Percentiles rank a stretch among this genome's conserved stretches.
These are phyloP conservation scores for Candida loeiensis DNA, from an alignment of 805 yeast genomes.

Conservation along the genomic window DNA sequence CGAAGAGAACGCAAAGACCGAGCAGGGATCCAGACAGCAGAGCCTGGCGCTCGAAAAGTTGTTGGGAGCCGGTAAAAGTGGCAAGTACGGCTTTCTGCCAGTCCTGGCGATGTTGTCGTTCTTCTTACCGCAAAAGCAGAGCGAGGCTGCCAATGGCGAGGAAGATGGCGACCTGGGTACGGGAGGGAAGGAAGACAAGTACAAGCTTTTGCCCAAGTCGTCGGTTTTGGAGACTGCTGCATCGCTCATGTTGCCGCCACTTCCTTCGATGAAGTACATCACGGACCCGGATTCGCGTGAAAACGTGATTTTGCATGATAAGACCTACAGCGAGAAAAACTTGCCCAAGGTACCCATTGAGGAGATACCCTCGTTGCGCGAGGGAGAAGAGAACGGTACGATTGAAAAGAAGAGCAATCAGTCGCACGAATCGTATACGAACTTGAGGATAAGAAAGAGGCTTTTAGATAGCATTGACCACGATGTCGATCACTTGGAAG, in stretches of 20 bases:
- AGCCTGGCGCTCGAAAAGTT: constrained; percentile 4
- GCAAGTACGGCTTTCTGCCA: constrained; percentile 21
- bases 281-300: constrained; percentile 64
- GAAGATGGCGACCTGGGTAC: constrained; percentile 14
- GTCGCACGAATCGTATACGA: constrained; percentile 10
- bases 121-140: constrained; percentile 43
- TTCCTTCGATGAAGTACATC: constrained; percentile 66
- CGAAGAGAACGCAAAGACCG: constrained; percentile 3
- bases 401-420: not conserved
- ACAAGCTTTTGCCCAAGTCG: constrained; percentile 54
- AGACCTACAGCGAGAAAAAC: constrained; percentile 61
- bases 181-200: constrained; percentile 13
- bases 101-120: constrained; percentile 38
- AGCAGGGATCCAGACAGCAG: not conserved
- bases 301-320: constrained; percentile 76
- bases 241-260: constrained; percentile 72
- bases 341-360: constrained; percentile 42
- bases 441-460: constrained; percentile 14
- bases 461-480: constrained; percentile 24
- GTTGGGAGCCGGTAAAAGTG: constrained; percentile 13
- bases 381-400: not conserved
- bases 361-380: not conserved
- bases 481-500: constrained; percentile 55
- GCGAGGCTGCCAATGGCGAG: constrained; percentile 16
- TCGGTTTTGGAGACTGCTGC: constrained; percentile 78